These are phyloP conservation scores for Neofusicoccum ribis DNA, from an alignment of 2,329 filamentous ascomycete genomes.

Conservation along the genomic window DNA sequence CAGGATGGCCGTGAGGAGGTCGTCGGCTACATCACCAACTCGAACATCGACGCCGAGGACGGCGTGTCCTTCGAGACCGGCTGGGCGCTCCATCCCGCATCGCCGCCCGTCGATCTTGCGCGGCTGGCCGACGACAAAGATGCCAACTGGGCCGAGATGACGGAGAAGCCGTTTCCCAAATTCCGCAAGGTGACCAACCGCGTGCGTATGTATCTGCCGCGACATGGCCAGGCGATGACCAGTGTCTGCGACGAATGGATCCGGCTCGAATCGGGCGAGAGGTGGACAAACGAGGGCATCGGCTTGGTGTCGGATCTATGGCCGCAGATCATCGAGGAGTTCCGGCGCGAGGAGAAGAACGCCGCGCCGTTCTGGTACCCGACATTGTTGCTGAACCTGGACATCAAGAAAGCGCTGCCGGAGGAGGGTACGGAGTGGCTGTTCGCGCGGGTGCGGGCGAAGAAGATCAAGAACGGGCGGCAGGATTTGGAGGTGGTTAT, in stretches of 20 bases:
- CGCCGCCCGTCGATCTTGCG: slow-evolving; percentile 44
- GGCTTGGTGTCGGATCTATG: slow-evolving; percentile 70
- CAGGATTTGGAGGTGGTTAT: slow-evolving; percentile 74
- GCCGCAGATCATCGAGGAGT: slow-evolving; percentile 62
- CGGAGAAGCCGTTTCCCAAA: slow-evolving; percentile 44
- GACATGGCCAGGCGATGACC: slow-evolving; percentile 42
- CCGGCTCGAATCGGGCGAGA: slow-evolving; percentile 58
- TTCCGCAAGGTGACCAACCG: slow-evolving; percentile 54
- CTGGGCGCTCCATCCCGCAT: slow-evolving; percentile 53
- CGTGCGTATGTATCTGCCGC: slow-evolving; percentile 55
- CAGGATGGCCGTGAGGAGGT: slow-evolving; percentile 61
- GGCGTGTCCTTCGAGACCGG: slow-evolving; percentile 58
- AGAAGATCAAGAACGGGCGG: slow-evolving; percentile 68
- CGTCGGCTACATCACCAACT: slow-evolving; percentile 65
- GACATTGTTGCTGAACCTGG: slow-evolving; percentile 72
- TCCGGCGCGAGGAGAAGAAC: slow-evolving; percentile 32
- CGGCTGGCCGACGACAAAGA: slow-evolving; percentile 48
- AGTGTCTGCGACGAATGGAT: slow-evolving; percentile 66
- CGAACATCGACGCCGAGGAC: slow-evolving; percentile 59
- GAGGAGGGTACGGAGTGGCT: slow-evolving; percentile 71
- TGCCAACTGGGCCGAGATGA: slow-evolving; percentile 47
- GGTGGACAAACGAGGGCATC: slow-evolving; percentile 64
- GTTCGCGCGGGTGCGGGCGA: slow-evolving; percentile 64
- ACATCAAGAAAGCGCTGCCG: slow-evolving; percentile 73
- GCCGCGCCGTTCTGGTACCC: slow-evolving; percentile 67